phyloP scores from a whole-genome alignment of 768 basidiomycete species.

The Rhizopogon vinicolor region DNA sequence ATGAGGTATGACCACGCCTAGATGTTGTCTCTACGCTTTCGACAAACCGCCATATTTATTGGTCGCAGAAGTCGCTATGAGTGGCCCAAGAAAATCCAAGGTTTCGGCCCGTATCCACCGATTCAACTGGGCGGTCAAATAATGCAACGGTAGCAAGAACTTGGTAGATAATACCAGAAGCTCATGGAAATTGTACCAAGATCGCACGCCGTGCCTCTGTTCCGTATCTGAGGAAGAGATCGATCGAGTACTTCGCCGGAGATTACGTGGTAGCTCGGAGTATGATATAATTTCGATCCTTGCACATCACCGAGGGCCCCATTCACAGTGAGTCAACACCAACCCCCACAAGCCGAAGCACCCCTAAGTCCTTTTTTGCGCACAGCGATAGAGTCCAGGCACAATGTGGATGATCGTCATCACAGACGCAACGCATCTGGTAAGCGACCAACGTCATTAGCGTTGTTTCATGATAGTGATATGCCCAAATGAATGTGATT shows the following conservation, averaged over 20 bases:
- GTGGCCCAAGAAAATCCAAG: constrained; percentile 53
- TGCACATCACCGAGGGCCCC: constrained; percentile 13
- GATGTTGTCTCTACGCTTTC: constrained; percentile 58
- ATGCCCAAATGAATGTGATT: neutral
- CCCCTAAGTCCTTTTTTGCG: constrained; percentile 35
- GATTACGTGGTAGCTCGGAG: constrained; percentile 10
- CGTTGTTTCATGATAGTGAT: too few species aligned
- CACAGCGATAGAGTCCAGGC: constrained; percentile 7
- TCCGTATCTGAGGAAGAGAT: constrained; percentile 23
- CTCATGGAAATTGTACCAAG: constrained; percentile 31
- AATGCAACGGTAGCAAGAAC: constrained; percentile 29
- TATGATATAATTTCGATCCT: constrained; percentile 11
- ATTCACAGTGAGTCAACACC: constrained; percentile 2
- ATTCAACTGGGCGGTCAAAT: constrained; percentile 71
- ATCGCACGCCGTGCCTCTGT: constrained; percentile 6
- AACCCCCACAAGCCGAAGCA: constrained; percentile 17
- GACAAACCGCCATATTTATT: constrained; percentile 37
- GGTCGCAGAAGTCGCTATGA: constrained; percentile 48
- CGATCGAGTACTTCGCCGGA: constrained; percentile 22
- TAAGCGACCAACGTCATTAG: too few species aligned
- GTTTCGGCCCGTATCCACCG: constrained; percentile 68
- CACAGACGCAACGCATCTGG: constrained; percentile 9
- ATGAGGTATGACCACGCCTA: constrained; percentile 75
- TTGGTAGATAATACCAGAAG: constrained; percentile 41
- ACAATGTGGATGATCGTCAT: constrained; percentile 7